These are phyloP conservation scores for Zangia roseola DNA, from an alignment of 768 basidiomycete species.

Conservation along the genomic window DNA sequence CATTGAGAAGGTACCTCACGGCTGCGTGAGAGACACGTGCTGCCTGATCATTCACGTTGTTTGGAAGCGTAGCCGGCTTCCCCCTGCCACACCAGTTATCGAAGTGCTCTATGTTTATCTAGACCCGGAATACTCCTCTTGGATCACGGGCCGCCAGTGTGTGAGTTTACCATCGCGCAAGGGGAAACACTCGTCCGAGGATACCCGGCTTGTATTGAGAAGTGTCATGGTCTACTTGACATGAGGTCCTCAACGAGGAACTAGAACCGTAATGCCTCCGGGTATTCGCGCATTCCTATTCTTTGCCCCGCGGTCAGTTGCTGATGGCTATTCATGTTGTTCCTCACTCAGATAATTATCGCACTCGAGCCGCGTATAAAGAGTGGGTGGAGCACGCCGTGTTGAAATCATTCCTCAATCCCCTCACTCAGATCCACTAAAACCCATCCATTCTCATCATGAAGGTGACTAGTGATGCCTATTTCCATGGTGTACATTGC, in stretches of 20 bases:
- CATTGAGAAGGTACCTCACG: not conserved
- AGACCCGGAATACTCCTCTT: not conserved
- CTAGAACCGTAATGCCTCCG: no score
- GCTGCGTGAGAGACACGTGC: conserved; percentile 7
- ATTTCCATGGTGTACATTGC: not conserved
- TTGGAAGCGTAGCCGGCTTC: not conserved
- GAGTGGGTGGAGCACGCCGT: not conserved
- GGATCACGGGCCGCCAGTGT: conserved; percentile 1
- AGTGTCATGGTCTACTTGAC: no score
- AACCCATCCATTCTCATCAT: conserved; percentile 26
- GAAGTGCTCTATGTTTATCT: conserved; percentile 3
- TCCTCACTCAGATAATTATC: no score
- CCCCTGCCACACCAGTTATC: not conserved
- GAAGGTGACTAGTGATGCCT: conserved; percentile 37
- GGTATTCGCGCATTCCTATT: no score
- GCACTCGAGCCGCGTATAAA: conserved; percentile 17
- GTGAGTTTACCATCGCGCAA: not conserved
- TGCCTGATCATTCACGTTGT: not conserved
- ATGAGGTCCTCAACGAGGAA: no score
- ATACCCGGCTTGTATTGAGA: conserved; percentile 1
- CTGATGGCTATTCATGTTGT: no score
- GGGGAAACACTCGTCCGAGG: conserved; percentile 3
- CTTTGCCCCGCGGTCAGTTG: no score
- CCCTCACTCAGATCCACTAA: conserved; percentile 3
- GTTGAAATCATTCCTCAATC: conserved; percentile 4